These are phyloP conservation scores for Populus nigra DNA, from an alignment of 345 rosid genomes.

Conservation along the genomic window DNA sequence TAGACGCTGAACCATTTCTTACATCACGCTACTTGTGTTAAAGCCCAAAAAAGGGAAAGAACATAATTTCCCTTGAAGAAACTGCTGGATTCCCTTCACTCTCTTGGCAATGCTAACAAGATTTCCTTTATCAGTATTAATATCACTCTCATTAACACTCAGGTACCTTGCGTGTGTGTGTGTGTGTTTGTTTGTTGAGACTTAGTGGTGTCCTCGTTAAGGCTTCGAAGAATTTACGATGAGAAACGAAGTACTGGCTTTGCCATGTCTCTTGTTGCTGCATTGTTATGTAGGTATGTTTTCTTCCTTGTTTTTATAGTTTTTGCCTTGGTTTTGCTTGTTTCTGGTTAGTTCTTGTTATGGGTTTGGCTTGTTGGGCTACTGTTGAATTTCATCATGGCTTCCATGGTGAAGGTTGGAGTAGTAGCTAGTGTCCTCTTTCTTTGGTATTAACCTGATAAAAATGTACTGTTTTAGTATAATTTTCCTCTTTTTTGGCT, in stretches of 20 bases:
- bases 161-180: not conserved
- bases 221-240: slow-evolving; percentile 8
- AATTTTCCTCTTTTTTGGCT: too few relatives aligned
- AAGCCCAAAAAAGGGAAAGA: slow-evolving; percentile 4
- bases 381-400: not conserved
- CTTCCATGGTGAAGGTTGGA: not conserved
- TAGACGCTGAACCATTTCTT: not conserved
- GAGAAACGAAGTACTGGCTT: slow-evolving; percentile 15
- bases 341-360: not conserved
- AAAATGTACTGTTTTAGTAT: not conserved
- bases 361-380: not conserved
- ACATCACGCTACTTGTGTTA: not conserved
- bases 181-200: not conserved
- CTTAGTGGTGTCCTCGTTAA: not conserved
- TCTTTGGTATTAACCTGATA: not conserved
- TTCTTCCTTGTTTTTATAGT: not conserved
- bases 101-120: not conserved
- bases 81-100: slow-evolving; percentile 29
- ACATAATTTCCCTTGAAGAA: slow-evolving; percentile 32
- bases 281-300: slow-evolving; percentile 34
- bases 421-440: too few relatives aligned
- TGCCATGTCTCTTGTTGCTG: slow-evolving; percentile 25
- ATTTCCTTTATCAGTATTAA: not conserved
- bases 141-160: not conserved
- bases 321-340: not conserved